A percentile compares a stretch with the other conserved stretches of the same genome.
Evolutionary conservation across 2,329 filamentous ascomycete genomes (phyloP).

Genomic region (Alternaria brassicicola): DNA sequence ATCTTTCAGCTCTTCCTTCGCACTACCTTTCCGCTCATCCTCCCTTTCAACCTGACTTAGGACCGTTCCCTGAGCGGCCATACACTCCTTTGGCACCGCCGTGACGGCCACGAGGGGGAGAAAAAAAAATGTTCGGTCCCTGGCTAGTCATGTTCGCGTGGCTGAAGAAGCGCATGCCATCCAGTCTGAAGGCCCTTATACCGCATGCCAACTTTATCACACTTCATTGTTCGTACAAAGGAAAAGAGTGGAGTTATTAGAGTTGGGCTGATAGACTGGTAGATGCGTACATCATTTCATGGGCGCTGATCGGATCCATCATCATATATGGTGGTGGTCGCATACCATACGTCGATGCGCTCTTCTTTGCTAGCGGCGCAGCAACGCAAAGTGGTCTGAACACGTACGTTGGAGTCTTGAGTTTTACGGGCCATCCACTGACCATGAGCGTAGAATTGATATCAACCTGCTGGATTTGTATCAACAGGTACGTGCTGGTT

Average conservation of each 20-base stretch:
- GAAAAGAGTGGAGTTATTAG: too few species aligned
- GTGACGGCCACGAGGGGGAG: constrained; percentile 7
- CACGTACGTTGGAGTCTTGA: constrained; percentile 55
- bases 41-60: not conserved
- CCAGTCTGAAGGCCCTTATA: constrained; percentile 37
- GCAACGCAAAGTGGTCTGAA: constrained; percentile 95
- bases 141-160: constrained; percentile 39
- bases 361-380: constrained; percentile 85
- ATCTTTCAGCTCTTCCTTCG: constrained; percentile 10
- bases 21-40: constrained; percentile 1
- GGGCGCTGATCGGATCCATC: constrained; percentile 75
- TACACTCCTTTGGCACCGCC: not conserved
- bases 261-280: constrained; percentile 11
- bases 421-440: constrained; percentile 14
- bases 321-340: constrained; percentile 71
- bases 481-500: constrained; percentile 49
- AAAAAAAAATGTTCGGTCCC: constrained; percentile 38
- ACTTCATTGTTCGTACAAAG: constrained; percentile 66
- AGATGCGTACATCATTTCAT: constrained; percentile 82
- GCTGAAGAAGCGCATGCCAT: constrained; percentile 36
- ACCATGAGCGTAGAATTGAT: constrained; percentile 51
- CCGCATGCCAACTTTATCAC: constrained; percentile 83
- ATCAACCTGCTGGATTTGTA: constrained; percentile 55
- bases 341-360: constrained; percentile 80
- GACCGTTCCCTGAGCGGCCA: not conserved